Conservation (phyloP, 2,329 filamentous ascomycete genomes). For the Ascochyta rabiei region DNA sequence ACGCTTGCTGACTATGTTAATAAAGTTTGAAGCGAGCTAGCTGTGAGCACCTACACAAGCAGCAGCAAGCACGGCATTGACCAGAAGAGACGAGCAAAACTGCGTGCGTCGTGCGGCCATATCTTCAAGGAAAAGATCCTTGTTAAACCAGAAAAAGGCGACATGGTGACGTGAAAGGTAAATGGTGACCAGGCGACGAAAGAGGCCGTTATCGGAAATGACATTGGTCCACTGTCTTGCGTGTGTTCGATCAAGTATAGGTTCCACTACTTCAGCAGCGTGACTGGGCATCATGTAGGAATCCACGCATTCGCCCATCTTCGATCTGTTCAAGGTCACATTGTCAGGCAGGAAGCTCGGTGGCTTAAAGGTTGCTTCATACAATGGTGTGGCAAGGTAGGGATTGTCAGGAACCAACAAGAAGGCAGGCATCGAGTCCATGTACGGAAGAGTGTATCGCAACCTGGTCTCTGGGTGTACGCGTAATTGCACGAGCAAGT, state of each 20-base stretch:
- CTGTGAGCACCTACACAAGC: conserved; percentile 23
- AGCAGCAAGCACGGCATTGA: conserved; percentile 29
- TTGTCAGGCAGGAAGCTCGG: not conserved
- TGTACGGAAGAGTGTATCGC: conserved; percentile 16
- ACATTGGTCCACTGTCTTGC: conserved; percentile 27
- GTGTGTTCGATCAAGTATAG: conserved; percentile 15
- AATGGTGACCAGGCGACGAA: conserved; percentile 20
- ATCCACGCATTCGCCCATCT: conserved; percentile 3
- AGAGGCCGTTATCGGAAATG: conserved; percentile 20
- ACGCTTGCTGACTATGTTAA: conserved; percentile 14
- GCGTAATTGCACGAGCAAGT: conserved; percentile 20
- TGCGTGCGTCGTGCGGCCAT: conserved; percentile 14
- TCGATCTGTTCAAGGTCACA: not conserved
- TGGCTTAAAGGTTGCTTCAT: conserved; percentile 14
- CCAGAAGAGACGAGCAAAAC: conserved; percentile 27
- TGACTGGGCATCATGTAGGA: conserved; percentile 24
- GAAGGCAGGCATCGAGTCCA: conserved; percentile 12
- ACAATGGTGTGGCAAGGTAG: conserved; percentile 17
- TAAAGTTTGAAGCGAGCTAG: not conserved
- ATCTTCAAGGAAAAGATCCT: conserved; percentile 28
- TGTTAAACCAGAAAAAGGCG: conserved; percentile 20
- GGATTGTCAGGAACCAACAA: conserved; percentile 13
- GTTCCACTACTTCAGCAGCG: conserved; percentile 26
- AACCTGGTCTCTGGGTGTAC: conserved; percentile 15
- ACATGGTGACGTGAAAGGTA: conserved; percentile 24